These are phyloP conservation scores for Spizellomyces sp. DNA, from an alignment of 192 early-diverging fungal genomes.

Conservation along the genomic window DNA sequence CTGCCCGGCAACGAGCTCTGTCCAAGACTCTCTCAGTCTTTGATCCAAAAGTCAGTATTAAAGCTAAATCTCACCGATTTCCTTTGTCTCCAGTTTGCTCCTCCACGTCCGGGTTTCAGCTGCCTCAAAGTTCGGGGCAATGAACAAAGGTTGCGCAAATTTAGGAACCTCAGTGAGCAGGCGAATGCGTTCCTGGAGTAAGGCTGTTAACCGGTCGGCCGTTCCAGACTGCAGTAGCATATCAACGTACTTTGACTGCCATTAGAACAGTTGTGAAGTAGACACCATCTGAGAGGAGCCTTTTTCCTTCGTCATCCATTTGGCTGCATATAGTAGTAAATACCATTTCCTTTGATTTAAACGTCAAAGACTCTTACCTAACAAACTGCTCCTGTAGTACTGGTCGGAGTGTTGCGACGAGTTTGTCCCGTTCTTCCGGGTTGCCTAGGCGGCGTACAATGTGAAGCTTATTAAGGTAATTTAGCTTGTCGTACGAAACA, in stretches of 20 bases:
- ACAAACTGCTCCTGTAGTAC: neutral
- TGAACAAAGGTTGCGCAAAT: slow-evolving; percentile 12
- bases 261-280: slow-evolving; percentile 17
- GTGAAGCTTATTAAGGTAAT: slow-evolving; percentile 78
- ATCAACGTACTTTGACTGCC: slow-evolving; percentile 15
- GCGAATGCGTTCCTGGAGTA: slow-evolving; percentile 8
- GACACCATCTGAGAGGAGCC: neutral
- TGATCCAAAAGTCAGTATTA: too few relatives aligned
- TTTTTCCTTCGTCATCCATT: neutral
- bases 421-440: neutral
- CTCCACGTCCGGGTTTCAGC: slow-evolving; percentile 3
- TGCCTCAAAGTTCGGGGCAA: slow-evolving; percentile 6
- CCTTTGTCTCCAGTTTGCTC: neutral
- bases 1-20: too few relatives aligned
- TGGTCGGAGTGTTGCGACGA: slow-evolving; percentile 1
- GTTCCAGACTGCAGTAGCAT: neutral
- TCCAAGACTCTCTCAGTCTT: too few relatives aligned
- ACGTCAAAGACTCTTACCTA: neutral
- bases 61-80: neutral
- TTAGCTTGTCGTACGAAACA: slow-evolving; percentile 68
- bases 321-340: neutral
- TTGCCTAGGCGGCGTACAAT: slow-evolving; percentile 33
- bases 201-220: neutral
- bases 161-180: slow-evolving; percentile 19
- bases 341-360: neutral